phyloP scores from a whole-genome alignment of 1,284 basidiomycete genomes.

The Gomphus bonarii region DNA sequence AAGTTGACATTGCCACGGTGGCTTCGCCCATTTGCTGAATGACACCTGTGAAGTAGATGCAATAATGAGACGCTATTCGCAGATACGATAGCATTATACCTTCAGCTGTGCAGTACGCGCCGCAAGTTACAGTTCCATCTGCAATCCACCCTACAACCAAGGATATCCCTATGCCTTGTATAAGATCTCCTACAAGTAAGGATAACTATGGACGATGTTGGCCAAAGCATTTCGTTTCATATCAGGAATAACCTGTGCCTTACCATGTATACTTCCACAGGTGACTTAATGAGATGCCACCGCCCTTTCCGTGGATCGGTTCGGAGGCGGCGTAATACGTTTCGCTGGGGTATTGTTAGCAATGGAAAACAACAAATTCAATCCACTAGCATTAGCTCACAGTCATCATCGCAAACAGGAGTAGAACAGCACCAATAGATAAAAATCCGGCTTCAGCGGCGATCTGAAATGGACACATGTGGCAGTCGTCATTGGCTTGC shows the following conservation, averaged over 20 bases:
- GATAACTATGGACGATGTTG: neutral
- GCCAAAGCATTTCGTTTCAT: no score
- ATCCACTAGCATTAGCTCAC: neutral
- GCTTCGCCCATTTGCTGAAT: conserved; percentile 16
- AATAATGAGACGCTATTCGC: no score
- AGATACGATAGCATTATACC: conserved; percentile 2
- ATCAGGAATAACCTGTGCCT: no score
- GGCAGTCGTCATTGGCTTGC: neutral
- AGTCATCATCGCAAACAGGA: neutral
- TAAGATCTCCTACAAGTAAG: conserved; percentile 14
- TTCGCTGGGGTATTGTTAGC: neutral
- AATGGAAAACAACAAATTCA: no score
- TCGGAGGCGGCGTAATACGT: neutral
- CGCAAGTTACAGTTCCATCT: conserved; percentile 11
- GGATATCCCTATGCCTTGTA: conserved; percentile 14
- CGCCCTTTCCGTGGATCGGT: neutral
- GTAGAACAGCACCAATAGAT: neutral
- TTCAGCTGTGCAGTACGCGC: conserved; percentile 15
- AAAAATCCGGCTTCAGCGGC: conserved; percentile 1
- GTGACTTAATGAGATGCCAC: neutral
- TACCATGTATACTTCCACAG: conserved; percentile 10
- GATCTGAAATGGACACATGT: neutral
- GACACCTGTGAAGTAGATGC: conserved; percentile 10
- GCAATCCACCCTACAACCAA: conserved; percentile 13
- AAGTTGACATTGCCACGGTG: conserved; percentile 12